phyloP scores from a whole-genome alignment of 2,329 filamentous ascomycete genomes.

The Magnaporthiopsis rhizophila region DNA sequence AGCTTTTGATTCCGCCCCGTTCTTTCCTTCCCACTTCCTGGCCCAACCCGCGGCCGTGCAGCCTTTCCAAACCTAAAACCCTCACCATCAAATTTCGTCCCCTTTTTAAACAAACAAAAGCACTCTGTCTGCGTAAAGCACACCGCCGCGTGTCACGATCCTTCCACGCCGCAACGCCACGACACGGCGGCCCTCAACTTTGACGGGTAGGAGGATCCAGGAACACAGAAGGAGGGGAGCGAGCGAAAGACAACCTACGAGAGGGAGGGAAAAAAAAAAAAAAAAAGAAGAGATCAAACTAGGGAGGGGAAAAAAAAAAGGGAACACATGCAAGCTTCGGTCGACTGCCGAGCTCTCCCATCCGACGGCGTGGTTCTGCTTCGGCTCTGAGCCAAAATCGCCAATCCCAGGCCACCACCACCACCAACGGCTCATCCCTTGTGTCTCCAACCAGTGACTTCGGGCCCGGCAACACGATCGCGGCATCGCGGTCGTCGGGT shows the following conservation, averaged over 20 bases:
- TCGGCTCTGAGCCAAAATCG: slow-evolving; percentile 3
- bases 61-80: slow-evolving; percentile 5
- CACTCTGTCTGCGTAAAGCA: slow-evolving; percentile 2
- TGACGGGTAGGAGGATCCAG: background rate
- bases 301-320: background rate
- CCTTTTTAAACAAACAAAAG: slow-evolving; percentile 4
- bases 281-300: background rate
- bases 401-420: background rate
- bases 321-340: slow-evolving; percentile 4
- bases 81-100: slow-evolving; percentile 2
- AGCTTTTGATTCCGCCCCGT: background rate
- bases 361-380: slow-evolving; percentile 4
- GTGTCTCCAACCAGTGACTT: background rate
- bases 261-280: too few species aligned
- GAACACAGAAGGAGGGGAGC: background rate
- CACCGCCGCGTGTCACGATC: slow-evolving; percentile 3
- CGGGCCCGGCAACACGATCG: background rate
- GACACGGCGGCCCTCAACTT: background rate
- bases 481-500: slow-evolving; percentile 3
- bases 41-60: background rate
- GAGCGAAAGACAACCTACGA: background rate
- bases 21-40: background rate
- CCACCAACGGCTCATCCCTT: background rate
- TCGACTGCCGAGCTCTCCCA: slow-evolving; percentile 2
- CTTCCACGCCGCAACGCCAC: slow-evolving; percentile 1